phyloP scores from a whole-genome alignment of 768 basidiomycete species.

The Russula dissimulans region DNA sequence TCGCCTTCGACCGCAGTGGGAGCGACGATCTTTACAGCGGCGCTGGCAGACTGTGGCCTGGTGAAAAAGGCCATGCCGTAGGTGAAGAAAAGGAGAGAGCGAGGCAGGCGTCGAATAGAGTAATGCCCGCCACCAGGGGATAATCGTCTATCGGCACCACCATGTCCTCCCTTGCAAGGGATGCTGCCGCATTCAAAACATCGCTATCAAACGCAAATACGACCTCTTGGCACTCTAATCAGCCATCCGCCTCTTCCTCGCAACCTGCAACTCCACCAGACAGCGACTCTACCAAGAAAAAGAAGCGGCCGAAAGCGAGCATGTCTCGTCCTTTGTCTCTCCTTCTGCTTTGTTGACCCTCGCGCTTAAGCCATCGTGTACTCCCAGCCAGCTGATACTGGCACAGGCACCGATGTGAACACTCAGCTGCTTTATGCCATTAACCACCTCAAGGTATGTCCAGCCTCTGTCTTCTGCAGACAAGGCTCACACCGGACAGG shows the following conservation, averaged over 20 bases:
- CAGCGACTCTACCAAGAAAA: slow-evolving; percentile 32
- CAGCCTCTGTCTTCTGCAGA: neutral
- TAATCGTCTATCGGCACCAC: neutral
- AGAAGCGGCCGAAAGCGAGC: slow-evolving; percentile 56
- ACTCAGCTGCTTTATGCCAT: slow-evolving; percentile 84
- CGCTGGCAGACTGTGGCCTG: slow-evolving; percentile 46
- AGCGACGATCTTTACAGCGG: slow-evolving; percentile 65
- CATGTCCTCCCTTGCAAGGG: slow-evolving; percentile 65
- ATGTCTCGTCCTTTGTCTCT: slow-evolving; percentile 27
- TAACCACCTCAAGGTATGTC: slow-evolving; percentile 63
- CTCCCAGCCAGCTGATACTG: slow-evolving; percentile 83
- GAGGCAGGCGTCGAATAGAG: neutral
- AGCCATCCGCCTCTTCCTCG: slow-evolving; percentile 24
- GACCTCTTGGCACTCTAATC: slow-evolving; percentile 61
- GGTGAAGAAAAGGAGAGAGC: neutral
- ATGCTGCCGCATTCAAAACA: slow-evolving; percentile 61
- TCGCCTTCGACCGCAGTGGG: slow-evolving; percentile 37
- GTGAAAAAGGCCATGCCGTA: slow-evolving; percentile 59
- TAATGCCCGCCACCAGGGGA: neutral
- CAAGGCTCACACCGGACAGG: slow-evolving; percentile 28
- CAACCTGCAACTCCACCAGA: slow-evolving; percentile 32
- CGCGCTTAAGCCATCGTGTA: slow-evolving; percentile 54
- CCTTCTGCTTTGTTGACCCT: slow-evolving; percentile 17
- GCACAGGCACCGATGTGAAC: slow-evolving; percentile 70
- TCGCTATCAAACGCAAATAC: slow-evolving; percentile 57